phyloP scores from a whole-genome alignment of 139 green algal genomes.

The Mychonastes homosphaera region DNA sequence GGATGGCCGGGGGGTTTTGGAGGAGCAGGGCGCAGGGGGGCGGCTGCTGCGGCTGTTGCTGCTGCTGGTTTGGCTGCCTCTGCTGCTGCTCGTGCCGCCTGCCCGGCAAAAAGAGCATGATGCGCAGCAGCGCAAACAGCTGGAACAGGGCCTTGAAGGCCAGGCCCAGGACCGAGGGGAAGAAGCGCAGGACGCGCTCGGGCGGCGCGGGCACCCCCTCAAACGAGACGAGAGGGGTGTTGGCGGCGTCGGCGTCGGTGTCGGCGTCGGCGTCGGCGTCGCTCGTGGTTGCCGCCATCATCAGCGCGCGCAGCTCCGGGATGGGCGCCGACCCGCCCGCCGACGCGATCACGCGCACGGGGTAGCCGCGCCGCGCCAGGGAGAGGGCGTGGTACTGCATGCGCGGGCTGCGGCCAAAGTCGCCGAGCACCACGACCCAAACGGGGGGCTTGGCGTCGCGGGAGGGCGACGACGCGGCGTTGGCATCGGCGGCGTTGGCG shows the following conservation, averaged over 20 bases:
- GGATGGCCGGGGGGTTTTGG: slow-evolving; percentile 86
- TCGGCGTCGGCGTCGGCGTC: slow-evolving; percentile 26
- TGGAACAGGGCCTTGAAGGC: slow-evolving; percentile 57
- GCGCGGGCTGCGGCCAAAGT: slow-evolving; percentile 85
- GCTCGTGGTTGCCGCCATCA: too few species aligned
- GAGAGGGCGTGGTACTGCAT: slow-evolving; percentile 94
- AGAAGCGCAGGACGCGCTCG: slow-evolving; percentile 17
- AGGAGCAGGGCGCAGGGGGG: slow-evolving; percentile 47
- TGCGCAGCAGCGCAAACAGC: slow-evolving; percentile 43
- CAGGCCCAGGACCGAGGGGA: slow-evolving; percentile 46
- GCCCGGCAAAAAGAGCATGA: slow-evolving; percentile 50
- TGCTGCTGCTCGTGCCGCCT: too few species aligned
- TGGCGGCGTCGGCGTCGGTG: slow-evolving; percentile 13
- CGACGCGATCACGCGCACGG: slow-evolving; percentile 56
- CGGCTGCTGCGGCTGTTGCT: too few species aligned
- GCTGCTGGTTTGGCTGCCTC: too few species aligned
- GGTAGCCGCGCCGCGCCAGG: slow-evolving; percentile 37
- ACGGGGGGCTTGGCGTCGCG: too few species aligned
- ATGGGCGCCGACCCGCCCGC: slow-evolving; percentile 36
- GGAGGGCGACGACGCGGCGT: too few species aligned
- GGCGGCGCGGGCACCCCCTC: slow-evolving; percentile 1
- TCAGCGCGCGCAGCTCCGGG: slow-evolving; percentile 23
- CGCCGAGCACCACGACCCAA: slow-evolving; percentile 91
- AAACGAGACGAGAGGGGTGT: slow-evolving; percentile 1
- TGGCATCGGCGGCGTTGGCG: too few species aligned